Conservation (phyloP, 148 eudicot species). For the Fagopyrum esculentum region DNA sequence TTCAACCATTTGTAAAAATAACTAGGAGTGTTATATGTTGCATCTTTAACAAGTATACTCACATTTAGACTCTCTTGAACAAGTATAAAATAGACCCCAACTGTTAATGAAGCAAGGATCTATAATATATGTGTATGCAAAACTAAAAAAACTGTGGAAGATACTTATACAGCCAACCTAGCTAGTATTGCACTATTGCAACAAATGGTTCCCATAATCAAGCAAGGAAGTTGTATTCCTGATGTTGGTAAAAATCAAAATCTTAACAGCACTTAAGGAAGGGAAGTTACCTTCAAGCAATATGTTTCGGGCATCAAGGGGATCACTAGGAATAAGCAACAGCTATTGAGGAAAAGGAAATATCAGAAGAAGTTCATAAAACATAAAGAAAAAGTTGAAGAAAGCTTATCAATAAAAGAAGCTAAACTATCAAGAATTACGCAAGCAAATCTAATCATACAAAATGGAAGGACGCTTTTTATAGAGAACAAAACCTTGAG, state of each 20-base stretch:
- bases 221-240: not conserved
- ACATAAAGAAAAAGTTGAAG: not conserved
- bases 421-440: constrained; percentile 1
- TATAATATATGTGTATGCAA: not conserved
- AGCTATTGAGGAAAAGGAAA: constrained; percentile 33
- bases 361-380: constrained; percentile 3
- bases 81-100: not conserved
- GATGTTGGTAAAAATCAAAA: not conserved
- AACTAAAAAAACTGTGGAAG: not conserved
- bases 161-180: not conserved
- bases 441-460: constrained; percentile 6
- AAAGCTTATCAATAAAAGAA: not conserved
- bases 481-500: constrained; percentile 52
- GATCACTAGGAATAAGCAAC: constrained; percentile 86
- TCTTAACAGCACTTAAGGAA: not conserved
- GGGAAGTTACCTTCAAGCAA: constrained; percentile 73
- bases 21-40: not conserved
- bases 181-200: not conserved
- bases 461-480: not conserved
- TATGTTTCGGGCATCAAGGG: constrained; percentile 89
- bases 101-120: not conserved
- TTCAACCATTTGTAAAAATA: not conserved
- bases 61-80: not conserved
- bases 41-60: not conserved
- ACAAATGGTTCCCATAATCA: not conserved